Evolutionary conservation across 805 yeast genomes (phyloP), one percentile per base, ranked within the genome.

Genomic region (Pichia deserticola): DNA sequence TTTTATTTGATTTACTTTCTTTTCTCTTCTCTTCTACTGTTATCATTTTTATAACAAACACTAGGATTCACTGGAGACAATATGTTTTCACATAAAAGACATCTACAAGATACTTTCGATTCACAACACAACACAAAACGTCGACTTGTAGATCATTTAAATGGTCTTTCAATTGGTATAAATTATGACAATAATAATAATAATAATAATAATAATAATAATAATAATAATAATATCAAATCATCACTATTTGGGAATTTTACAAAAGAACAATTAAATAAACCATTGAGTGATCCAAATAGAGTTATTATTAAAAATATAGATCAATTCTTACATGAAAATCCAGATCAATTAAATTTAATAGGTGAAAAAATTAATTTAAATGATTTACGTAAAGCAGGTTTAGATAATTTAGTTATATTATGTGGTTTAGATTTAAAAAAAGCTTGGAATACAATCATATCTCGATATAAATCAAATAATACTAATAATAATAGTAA

Each of bases 281-380:
- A 29, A 20, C 42, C 51, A n/a, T 27, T 49, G 5, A 40, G 25
- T 8, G 45, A 49, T 33, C 52, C 59, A 1, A 47, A 55, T 36
- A 54, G 32, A 25, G 49, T 58, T 8, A 44, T 52, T 8, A 58
- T 58, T 5, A 49, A 36, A 11, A 54, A 57, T 34, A 58, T 58
- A n/a, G 61, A 58, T 40, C 55, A 56, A 28, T 58, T 56, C 35
- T 45, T 58, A 6, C 43, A 51, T 12, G 61, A 58, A 7, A 57
- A 57, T 40, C 54, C 55, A 1, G 60, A 57, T 37, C 51, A 51
- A n/a, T 34, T 49, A 28, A 56, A 52, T 15, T 7, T 49, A 9
- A 48, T 56, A 6, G 54, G 51, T 5, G 50, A 52, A 13, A 51
- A 34, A 40, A 30, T 49, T 15, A 36, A 49, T 29, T 36, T 54